Base-by-base conservation (phyloP, 179 eudicot genomes). In the Pouteria campechiana region DNA sequence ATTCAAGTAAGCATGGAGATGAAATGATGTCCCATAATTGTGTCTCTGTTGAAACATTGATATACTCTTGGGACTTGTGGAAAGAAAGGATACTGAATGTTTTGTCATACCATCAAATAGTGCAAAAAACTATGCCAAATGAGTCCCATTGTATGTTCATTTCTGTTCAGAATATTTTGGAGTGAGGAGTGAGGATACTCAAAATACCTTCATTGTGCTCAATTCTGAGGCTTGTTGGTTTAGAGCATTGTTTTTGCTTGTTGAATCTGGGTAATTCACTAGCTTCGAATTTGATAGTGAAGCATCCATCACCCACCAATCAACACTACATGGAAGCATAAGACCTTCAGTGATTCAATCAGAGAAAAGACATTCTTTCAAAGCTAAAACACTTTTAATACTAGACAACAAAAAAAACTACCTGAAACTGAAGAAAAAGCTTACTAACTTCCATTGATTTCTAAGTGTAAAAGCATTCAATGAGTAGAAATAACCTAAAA, bases 401-500 rank as follows among this genome's bases (percentile, higher is more conserved):
- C 29, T 27, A 10, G 34, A 38, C 11, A 20, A 18, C 29, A 6
- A 10, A 32, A 21, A 27, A 17, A 28, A 32, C 7, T 24, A 19
- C 19, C 16, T 1, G 9, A 34, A 5, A 30, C 34, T 42, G 23
- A 17, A 29, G 24, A 55, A 70, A 45, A 57, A 28, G 60, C 55
- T 74, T 69, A 82, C 98, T 40, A 32, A 40, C 45, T 72, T 51
- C 98, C 98, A 90, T 41, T 90, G 77, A 67, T 74, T 86, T 85
- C 55, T 75, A 46, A 90, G 71, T 36, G 98, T 90, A 32, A 94
- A 90, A 52, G 96, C 98, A 27, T 69, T 86, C 52, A 90, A 47
- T 34, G 98, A 68, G 70, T 90, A 90, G 56, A 90, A 58, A 61
- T 32, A 90, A 38, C 96, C 98, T 90, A 87, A 65, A 52, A 68